Evolutionary conservation across 495 filamentous ascomycete species (phyloP).

Genomic region (Aspergillus baeticus): DNA sequence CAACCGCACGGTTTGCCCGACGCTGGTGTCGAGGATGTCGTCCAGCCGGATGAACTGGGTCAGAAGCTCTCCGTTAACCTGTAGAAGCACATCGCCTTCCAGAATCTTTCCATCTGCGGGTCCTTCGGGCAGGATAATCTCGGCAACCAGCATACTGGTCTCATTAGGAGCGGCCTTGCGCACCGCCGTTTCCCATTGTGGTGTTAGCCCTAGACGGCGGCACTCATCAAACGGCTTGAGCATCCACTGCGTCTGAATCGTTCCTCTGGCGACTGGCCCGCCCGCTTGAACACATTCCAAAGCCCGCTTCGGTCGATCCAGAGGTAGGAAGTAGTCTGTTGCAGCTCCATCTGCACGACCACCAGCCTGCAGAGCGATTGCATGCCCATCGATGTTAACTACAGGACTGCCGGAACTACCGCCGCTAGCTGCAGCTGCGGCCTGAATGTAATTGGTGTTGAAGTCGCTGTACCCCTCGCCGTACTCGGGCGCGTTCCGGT

Average conservation of each 20-base stretch:
- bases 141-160: constrained; percentile 94
- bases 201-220: constrained; percentile 78
- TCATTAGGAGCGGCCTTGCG: constrained; percentile 84
- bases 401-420: constrained; percentile 97
- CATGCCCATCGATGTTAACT: constrained; percentile 91
- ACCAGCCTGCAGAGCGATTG: constrained; percentile 91
- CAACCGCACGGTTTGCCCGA: constrained; percentile 70
- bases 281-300: constrained; percentile 79
- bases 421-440: constrained; percentile 91
- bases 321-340: constrained; percentile 95
- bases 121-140: constrained; percentile 89
- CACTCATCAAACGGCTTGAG: constrained; percentile 98
- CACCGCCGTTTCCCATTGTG: constrained; percentile 82
- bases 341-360: constrained; percentile 91
- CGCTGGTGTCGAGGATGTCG: constrained; percentile 85
- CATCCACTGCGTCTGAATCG: constrained; percentile 97
- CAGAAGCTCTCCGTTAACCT: constrained; percentile 90
- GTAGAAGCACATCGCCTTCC: constrained; percentile 93
- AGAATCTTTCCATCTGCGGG: constrained; percentile 81
- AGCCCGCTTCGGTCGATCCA: constrained; percentile 85
- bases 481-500: constrained; percentile 96
- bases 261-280: constrained; percentile 75
- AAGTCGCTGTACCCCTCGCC: constrained; percentile 99
- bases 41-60: constrained; percentile 95
- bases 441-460: constrained; percentile 99